Evolutionary conservation across 2,329 filamentous ascomycete genomes (phyloP), one percentile per base, ranked within the genome.

Genomic region (Ophiosphaerella herpotricha): DNA sequence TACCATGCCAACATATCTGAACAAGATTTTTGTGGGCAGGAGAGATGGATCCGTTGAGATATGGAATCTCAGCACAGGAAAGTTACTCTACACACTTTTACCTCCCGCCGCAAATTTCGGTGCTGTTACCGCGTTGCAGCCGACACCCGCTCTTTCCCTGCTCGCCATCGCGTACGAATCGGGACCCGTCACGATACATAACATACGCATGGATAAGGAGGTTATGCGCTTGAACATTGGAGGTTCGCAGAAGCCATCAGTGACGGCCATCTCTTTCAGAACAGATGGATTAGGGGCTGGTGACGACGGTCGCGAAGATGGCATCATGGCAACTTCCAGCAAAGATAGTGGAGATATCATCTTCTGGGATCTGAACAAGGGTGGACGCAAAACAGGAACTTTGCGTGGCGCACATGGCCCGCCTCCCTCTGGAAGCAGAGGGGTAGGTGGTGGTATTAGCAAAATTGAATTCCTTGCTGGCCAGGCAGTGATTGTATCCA

Each of bases 41-140:
- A 84, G 83, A 56, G 91, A 99, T 71, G 94, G 94, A 6, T 88
- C 86, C 72, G 87, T 97, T 7, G 94, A 99, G 68, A 96, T 99
- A 43, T 99, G 94, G 93, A 99, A 99, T 68, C 79, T 99, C 53
- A 95, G 89, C 69, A 96, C 90, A 3, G 92, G 81, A 40, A 96
- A 95, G 72, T 80, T 97, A 46, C 85, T 99, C 24, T 95, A 97
- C 73, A 95, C 91, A 2, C 87, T 99, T 43, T 78, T 94, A 12
- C 89, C 94, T 1, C 86, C 89, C 0, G 82, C 83, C 7, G 79
- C 86, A 2, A 81, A 86, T 44, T 87, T 84, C 60, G 93, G 92
- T 39, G 81, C 88, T 12, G 89, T 97, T n/a, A 95, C 90, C 5
- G 91, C 91, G 36, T 78, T 99, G 43, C 85, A 96, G 60, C 87